Percentiles rank a stretch among this genome's conserved stretches.
phyloP scores from a whole-genome alignment of 805 yeast genomes.

The Saccharomyces cerevisiae region DNA sequence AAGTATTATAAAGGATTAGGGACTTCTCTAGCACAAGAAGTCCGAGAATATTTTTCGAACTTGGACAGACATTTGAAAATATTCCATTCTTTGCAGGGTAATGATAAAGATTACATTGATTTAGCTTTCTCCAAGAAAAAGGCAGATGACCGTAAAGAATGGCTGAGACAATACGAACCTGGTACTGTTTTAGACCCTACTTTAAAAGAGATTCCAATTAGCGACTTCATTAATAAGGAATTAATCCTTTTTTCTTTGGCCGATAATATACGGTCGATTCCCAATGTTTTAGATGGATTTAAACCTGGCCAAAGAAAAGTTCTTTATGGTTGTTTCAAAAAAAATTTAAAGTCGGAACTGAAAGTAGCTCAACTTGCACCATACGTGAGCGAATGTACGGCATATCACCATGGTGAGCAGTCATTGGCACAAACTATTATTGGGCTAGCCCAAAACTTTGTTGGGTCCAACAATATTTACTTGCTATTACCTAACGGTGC shows the following conservation, averaged over 20 bases:
- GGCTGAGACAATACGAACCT: slow-evolving; percentile 85
- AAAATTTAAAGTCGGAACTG: slow-evolving; percentile 66
- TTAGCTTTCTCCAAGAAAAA: slow-evolving; percentile 89
- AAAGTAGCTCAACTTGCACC: slow-evolving; percentile 90
- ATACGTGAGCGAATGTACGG: slow-evolving; percentile 79
- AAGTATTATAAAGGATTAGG: slow-evolving; percentile 98
- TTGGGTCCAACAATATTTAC: slow-evolving; percentile 86
- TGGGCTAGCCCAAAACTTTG: slow-evolving; percentile 89
- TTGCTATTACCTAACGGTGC: slow-evolving; percentile 85
- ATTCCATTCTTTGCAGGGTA: slow-evolving; percentile 72
- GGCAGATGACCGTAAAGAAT: slow-evolving; percentile 95
- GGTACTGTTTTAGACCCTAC: slow-evolving; percentile 87
- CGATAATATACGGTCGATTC: slow-evolving; percentile 91
- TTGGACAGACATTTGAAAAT: slow-evolving; percentile 78
- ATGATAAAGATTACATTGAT: slow-evolving; percentile 73
- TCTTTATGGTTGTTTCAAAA: slow-evolving; percentile 73
- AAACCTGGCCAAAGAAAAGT: slow-evolving; percentile 97
- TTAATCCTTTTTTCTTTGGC: slow-evolving; percentile 93
- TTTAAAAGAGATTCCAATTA: slow-evolving; percentile 69
- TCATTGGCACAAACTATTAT: slow-evolving; percentile 84
- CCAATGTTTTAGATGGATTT: slow-evolving; percentile 87
- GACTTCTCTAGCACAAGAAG: slow-evolving; percentile 78
- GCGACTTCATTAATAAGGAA: slow-evolving; percentile 92
- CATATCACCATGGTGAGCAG: slow-evolving; percentile 92
- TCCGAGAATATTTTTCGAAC: slow-evolving; percentile 79